Evolutionary conservation across 1,284 basidiomycete genomes (phyloP), one percentile per base, ranked within the genome.

Genomic region (Boletus hoseneyae): DNA sequence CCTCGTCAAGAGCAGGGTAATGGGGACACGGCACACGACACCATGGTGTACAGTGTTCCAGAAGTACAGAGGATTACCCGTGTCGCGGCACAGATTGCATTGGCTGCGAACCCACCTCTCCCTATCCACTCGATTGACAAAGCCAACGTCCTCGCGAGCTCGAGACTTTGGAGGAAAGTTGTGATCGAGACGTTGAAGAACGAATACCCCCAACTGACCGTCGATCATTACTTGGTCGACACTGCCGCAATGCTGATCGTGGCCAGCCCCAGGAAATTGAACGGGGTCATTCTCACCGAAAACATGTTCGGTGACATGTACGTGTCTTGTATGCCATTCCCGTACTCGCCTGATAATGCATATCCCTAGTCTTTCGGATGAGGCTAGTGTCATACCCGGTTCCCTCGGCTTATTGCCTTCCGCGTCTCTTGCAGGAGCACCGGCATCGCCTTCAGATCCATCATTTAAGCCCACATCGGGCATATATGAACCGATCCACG

Each of bases 201-300:
- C 34, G 94, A 97, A 69, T 97, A 89, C 71, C 93, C 94, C 10
- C 84, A 93, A 63, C 70, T 97, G 36, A 77, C 81, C 60, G 71
- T 95, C 45, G 87, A 94, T 66, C 96, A 99, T 72, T 84, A 90
- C 57, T 80, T 98, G 53, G 94, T 99, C 51, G 97, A 99, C 73
- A 91, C 94, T 5, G 94, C 96, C 1, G 87, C 95, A 13, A 99
- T 99, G 97, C 70, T 97, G 57, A 91, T 99, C 70, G 93, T 97
- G 42, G 77, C 89, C 41, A 94, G 83, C 67, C 97, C 97, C 4
- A 83, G 80, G 62, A 97, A 97, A 72, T 78, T 99, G 50, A 99
- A 99, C 66, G 97, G 97, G 57, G 87, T 99, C 44, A 78, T 97
- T 54, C 72, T 97, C 49, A 97, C 94, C 2, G 94, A 97, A 73